Percentiles rank a stretch among this genome's conserved stretches.
Evolutionary conservation across 306 rosid species (phyloP).

Genomic region (Cucurbita moschata): DNA sequence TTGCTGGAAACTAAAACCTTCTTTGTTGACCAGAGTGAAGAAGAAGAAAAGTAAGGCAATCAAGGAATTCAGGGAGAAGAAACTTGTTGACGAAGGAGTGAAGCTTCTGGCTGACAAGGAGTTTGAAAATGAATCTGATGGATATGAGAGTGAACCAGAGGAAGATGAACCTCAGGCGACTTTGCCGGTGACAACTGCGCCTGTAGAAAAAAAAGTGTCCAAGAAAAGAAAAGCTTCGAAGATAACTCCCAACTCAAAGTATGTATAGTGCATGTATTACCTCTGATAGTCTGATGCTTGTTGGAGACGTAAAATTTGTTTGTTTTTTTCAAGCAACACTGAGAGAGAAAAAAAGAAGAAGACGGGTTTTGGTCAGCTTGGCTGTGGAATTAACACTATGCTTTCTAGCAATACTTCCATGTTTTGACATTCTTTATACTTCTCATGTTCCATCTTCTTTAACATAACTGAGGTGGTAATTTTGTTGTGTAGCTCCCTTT

Average conservation of each 20-base stretch:
- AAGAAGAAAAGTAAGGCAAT: conserved; percentile 26
- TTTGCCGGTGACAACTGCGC: conserved; percentile 13
- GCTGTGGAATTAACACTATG: no score
- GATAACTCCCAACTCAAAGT: conserved; percentile 49
- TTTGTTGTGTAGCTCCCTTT: neutral
- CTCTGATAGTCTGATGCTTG: no score
- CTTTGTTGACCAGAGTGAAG: conserved; percentile 37
- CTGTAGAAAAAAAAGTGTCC: conserved; percentile 16
- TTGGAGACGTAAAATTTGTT: no score
- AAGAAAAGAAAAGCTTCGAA: conserved; percentile 66
- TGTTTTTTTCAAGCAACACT: no score
- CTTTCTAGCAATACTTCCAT: no score
- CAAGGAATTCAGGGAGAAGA: conserved; percentile 17
- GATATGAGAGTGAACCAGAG: conserved; percentile 17
- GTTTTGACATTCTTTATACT: no score
- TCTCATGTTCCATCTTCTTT: no score
- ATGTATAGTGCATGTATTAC: conserved; percentile 3
- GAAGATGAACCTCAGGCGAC: conserved; percentile 29
- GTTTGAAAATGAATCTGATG: conserved; percentile 34
- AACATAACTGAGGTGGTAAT: no score
- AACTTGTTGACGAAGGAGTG: conserved; percentile 11
- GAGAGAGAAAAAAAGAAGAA: no score
- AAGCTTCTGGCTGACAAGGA: conserved; percentile 44
- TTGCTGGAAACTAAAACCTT: neutral
- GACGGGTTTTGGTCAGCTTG: no score